A percentile compares a stretch with the other conserved stretches of the same genome.
phyloP scores from a whole-genome alignment of 2,329 filamentous ascomycete genomes.

The Phaeoacremonium minimum region DNA sequence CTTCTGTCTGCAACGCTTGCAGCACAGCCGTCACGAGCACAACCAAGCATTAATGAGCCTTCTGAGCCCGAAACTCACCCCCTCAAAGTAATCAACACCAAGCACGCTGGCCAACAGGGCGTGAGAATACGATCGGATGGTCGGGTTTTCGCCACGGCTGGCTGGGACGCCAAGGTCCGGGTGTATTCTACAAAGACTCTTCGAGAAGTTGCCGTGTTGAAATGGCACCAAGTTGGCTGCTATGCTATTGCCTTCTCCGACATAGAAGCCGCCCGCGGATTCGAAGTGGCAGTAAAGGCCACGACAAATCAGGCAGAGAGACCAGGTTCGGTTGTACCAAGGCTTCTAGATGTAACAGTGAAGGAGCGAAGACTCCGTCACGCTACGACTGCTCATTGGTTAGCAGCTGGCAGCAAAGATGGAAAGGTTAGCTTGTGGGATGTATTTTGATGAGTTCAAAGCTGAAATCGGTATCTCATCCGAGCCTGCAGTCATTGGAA shows the following conservation, averaged over 20 bases:
- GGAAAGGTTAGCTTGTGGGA: slow-evolving; percentile 96
- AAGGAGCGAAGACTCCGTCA: slow-evolving; percentile 60
- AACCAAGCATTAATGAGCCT: too few relatives aligned
- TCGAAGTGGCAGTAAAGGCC: too few relatives aligned
- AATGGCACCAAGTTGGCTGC: slow-evolving; percentile 89
- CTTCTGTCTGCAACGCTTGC: slow-evolving; percentile 6
- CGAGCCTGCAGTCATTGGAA: too few relatives aligned
- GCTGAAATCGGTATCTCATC: too few relatives aligned
- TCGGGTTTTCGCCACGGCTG: slow-evolving; percentile 81
- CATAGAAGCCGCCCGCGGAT: too few relatives aligned
- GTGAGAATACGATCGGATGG: slow-evolving; percentile 74
- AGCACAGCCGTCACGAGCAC: slow-evolving; percentile 1
- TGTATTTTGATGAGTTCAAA: slow-evolving; percentile 58
- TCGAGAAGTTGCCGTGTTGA: slow-evolving; percentile 84
- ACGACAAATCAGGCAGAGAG: neutral
- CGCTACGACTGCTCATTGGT: slow-evolving; percentile 74
- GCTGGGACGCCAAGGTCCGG: slow-evolving; percentile 81
- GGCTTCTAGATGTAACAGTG: slow-evolving; percentile 39
- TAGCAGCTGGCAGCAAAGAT: slow-evolving; percentile 88
- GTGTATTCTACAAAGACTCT: slow-evolving; percentile 79
- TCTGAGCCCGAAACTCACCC: slow-evolving; percentile 33
- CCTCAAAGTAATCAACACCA: slow-evolving; percentile 66
- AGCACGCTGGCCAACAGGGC: slow-evolving; percentile 85
- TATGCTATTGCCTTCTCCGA: slow-evolving; percentile 73
- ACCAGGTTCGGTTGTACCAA: slow-evolving; percentile 11